phyloP scores from a whole-genome alignment of 768 basidiomycete species.

The Chlorophyllum brunneum region DNA sequence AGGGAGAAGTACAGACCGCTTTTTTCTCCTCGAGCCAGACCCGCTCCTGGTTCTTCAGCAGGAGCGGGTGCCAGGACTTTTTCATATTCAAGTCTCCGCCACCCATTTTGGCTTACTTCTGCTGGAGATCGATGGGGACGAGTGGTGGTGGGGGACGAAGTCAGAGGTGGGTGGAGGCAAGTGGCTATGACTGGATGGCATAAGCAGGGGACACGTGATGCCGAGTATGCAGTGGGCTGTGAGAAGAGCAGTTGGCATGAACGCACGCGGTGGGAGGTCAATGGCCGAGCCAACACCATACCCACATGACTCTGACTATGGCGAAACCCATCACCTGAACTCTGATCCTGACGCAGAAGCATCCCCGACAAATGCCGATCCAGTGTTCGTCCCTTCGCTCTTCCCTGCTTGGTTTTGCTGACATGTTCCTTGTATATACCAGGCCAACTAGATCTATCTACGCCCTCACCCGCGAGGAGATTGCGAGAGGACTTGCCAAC shows the following conservation, averaged over 20 bases:
- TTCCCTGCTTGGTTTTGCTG: conserved; percentile 14
- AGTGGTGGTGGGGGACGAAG: neutral
- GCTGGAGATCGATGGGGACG: conserved; percentile 2
- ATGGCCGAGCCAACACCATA: conserved; percentile 34
- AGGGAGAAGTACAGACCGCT: conserved; percentile 54
- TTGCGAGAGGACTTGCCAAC: conserved; percentile 82
- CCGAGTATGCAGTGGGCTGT: neutral
- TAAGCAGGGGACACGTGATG: conserved; percentile 8
- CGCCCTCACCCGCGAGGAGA: conserved; percentile 77
- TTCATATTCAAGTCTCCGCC: conserved; percentile 99
- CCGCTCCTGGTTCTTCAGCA: conserved; percentile 97
- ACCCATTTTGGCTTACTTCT: conserved; percentile 74
- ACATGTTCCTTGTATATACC: conserved; percentile 17
- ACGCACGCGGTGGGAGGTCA: conserved; percentile 11
- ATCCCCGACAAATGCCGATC: conserved; percentile 14
- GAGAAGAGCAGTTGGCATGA: conserved; percentile 1
- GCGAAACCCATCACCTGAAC: conserved; percentile 33
- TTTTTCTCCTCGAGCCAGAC: conserved; percentile 99
- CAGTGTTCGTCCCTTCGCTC: conserved; percentile 21
- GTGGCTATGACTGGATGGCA: conserved; percentile 1
- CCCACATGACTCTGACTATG: conserved; percentile 31
- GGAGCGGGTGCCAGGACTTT: conserved; percentile 99
- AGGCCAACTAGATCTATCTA: conserved; percentile 82
- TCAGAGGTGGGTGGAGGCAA: neutral
- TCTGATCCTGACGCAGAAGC: conserved; percentile 7